Base-by-base conservation (phyloP, 1,284 basidiomycete genomes). In the Sphaerobolus stellatus region DNA sequence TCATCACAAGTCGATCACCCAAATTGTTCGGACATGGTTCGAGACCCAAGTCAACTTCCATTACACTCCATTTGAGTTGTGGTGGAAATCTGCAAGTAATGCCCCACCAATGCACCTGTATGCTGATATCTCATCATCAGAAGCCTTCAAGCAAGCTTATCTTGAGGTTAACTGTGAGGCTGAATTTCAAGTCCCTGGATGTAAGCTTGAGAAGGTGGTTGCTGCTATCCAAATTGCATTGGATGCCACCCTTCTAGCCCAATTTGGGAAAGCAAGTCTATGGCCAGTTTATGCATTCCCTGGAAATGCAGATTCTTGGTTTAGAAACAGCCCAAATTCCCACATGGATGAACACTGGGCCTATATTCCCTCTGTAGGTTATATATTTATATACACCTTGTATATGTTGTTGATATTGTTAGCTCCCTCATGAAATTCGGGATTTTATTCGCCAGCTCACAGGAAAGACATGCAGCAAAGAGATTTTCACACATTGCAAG, bases 131-230 rank as follows among this genome's bases (percentile, higher is more conserved):
- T 59, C 16, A 29, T 33, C 56, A 22, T 59, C 58, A 5, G 6
- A 22, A 49, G 61, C 58, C 0, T 69, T 64, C 41, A 22, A 70
- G 1, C 48, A 64, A 18, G 66, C 62, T 4, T 58, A 72, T 34
- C 46, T 61, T 6, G 56, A 64, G 18, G 16, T 73, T 5, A 57
- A 62, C 1, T 28, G 4, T 1, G 60, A 64, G 22, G 53, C 59
- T 5, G n/a, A n/a, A n/a, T n/a, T n/a, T n/a, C n/a, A 18, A 7
- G n/a, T 43, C n/a, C 40, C 40, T 8, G n/a, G n/a, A 9, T 43
- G 40, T 43, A 7, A 7, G 6, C 28, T 48, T 6, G 50, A 52
- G 25, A n/a, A 40, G 11, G 46, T 50, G 14, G 47, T 57, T 22
- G 45, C 33, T 13, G 34, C 47, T 7, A 31, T 58, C n/a, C 43